A percentile compares a stretch with the other conserved stretches of the same genome.
Evolutionary conservation across 768 basidiomycete genomes (phyloP).

Genomic region (Leccinum fibrillosum): DNA sequence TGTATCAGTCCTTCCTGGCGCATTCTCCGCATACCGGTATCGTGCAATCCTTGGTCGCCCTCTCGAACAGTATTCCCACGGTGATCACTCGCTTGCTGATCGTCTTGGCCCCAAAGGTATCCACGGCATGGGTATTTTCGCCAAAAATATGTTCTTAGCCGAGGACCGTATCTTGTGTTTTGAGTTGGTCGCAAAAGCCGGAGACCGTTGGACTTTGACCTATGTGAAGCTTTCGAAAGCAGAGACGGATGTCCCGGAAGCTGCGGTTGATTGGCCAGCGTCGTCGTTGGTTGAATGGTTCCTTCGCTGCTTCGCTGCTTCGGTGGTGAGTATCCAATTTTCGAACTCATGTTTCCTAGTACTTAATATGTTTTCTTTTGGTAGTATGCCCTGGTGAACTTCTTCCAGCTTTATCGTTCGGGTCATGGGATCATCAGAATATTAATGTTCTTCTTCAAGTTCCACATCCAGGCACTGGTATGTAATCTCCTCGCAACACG

Average conservation of each 20-base stretch:
- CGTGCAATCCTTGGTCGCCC: slow-evolving; percentile 88
- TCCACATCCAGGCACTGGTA: slow-evolving; percentile 90
- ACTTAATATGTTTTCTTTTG: slow-evolving; percentile 6
- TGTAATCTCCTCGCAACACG: slow-evolving; percentile 26
- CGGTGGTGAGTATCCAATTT: slow-evolving; percentile 55
- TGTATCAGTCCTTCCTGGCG: slow-evolving; percentile 92
- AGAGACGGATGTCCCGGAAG: slow-evolving; percentile 94
- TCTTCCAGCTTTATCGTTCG: slow-evolving; percentile 83
- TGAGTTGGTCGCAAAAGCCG: slow-evolving; percentile 89
- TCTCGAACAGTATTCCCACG: slow-evolving; percentile 82
- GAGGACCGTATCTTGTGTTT: slow-evolving; percentile 98
- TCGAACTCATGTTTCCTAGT: neutral
- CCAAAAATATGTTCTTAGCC: slow-evolving; percentile 88
- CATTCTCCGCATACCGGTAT: slow-evolving; percentile 95
- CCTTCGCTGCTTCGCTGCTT: slow-evolving; percentile 92
- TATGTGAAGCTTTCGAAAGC: slow-evolving; percentile 96
- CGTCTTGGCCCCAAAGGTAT: slow-evolving; percentile 92
- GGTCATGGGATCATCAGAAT: slow-evolving; percentile 77
- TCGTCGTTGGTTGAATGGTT: slow-evolving; percentile 92
- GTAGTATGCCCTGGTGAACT: slow-evolving; percentile 88
- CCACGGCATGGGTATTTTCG: slow-evolving; percentile 96
- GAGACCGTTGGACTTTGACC: slow-evolving; percentile 82
- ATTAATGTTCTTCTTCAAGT: slow-evolving; percentile 71
- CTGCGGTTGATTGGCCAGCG: slow-evolving; percentile 93
- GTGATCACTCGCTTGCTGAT: slow-evolving; percentile 86